Evolutionary conservation across 2,329 filamentous ascomycete species (phyloP).

Genomic region (Thielaviopsis musarum): DNA sequence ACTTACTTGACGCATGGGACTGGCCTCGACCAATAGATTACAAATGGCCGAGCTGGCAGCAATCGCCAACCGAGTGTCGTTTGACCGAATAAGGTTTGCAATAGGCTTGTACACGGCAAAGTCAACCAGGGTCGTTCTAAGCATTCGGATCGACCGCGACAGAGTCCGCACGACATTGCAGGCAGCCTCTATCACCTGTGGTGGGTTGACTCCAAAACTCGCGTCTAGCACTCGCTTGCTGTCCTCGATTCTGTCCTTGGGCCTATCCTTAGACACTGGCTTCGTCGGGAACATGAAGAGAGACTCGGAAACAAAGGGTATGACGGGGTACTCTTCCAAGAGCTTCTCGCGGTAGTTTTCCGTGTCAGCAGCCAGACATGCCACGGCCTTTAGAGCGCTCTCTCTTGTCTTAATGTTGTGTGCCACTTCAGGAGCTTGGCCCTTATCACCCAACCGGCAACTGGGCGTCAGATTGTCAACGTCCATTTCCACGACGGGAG

Average conservation of each 20-base stretch:
- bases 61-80: slow-evolving; percentile 63
- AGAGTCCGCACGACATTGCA: slow-evolving; percentile 69
- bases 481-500: slow-evolving; percentile 21
- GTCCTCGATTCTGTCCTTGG: slow-evolving; percentile 16
- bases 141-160: slow-evolving; percentile 65
- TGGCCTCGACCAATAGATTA: slow-evolving; percentile 77
- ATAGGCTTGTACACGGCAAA: slow-evolving; percentile 64
- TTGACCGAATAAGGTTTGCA: slow-evolving; percentile 56
- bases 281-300: slow-evolving; percentile 41
- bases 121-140: slow-evolving; percentile 78
- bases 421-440: slow-evolving; percentile 39
- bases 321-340: slow-evolving; percentile 56
- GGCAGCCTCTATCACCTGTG: slow-evolving; percentile 64
- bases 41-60: slow-evolving; percentile 71
- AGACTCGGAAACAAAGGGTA: slow-evolving; percentile 71
- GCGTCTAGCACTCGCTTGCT: slow-evolving; percentile 14
- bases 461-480: slow-evolving; percentile 20
- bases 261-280: slow-evolving; percentile 27
- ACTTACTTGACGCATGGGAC: slow-evolving; percentile 74
- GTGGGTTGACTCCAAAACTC: slow-evolving; percentile 56
- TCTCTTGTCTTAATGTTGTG: slow-evolving; percentile 66
- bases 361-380: slow-evolving; percentile 64
- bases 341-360: slow-evolving; percentile 72
- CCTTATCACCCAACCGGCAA: slow-evolving; percentile 40
- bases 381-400: slow-evolving; percentile 59